These are phyloP conservation scores for Artomyces pyxidatus DNA, from an alignment of 768 basidiomycete genomes.

Conservation along the genomic window DNA sequence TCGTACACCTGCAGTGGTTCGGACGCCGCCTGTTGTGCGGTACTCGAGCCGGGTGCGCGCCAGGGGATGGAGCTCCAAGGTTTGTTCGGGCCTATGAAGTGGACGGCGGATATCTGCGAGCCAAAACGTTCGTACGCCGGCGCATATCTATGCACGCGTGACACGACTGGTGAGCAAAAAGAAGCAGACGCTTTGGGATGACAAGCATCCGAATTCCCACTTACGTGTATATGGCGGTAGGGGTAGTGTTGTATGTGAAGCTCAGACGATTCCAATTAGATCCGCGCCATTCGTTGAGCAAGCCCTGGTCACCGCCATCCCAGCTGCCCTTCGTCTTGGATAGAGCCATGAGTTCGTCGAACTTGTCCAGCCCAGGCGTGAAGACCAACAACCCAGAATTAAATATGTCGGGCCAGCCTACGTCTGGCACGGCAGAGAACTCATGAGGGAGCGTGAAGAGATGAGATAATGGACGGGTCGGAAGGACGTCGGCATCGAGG, in stretches of 20 bases:
- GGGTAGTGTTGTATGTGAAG: conserved; percentile 97
- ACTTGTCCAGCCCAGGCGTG: conserved; percentile 76
- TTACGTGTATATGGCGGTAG: conserved; percentile 93
- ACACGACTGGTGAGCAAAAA: conserved; percentile 16
- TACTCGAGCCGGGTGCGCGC: conserved; percentile 49
- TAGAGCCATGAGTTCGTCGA: conserved; percentile 60
- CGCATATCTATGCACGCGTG: conserved; percentile 61
- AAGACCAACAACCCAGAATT: conserved; percentile 95
- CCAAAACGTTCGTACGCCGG: conserved; percentile 95
- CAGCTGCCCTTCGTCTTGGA: conserved; percentile 78
- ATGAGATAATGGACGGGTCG: conserved; percentile 81
- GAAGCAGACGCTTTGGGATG: conserved; percentile 8
- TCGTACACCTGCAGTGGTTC: conserved; percentile 50
- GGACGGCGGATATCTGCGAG: conserved; percentile 75
- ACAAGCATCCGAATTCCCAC: conserved; percentile 24
- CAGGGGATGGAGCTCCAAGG: conserved; percentile 79
- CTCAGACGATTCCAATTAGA: conserved; percentile 87
- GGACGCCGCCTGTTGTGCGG: conserved; percentile 24
- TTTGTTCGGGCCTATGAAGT: conserved; percentile 95
- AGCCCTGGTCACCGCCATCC: conserved; percentile 98
- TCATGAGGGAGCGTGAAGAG: conserved; percentile 79
- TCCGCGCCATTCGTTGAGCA: conserved; percentile 93
- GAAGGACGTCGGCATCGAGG: conserved; percentile 88
- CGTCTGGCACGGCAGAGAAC: conserved; percentile 92
- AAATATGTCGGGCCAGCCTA: conserved; percentile 99